Evolutionary conservation across 139 green algal species (phyloP).

Genomic region (Penium margaritaceum): DNA sequence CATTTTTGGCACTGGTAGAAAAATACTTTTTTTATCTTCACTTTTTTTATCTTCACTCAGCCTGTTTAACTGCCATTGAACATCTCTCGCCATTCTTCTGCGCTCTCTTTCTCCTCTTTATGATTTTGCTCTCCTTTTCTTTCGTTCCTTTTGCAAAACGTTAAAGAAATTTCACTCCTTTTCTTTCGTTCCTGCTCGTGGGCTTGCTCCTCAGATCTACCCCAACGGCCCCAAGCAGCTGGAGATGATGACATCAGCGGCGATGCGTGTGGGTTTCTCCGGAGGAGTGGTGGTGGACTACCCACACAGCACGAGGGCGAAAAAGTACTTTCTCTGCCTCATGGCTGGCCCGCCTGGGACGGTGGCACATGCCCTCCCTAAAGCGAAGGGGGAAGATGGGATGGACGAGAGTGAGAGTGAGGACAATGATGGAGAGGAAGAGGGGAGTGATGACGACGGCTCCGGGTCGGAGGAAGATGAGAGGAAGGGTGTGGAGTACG

Average conservation of each 20-base stretch:
- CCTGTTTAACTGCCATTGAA: no score
- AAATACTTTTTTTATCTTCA: no score
- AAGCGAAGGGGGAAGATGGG: conserved; percentile 2
- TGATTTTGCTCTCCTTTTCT: no score
- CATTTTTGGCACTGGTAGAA: no score
- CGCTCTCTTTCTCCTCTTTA: no score
- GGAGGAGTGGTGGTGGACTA: conserved; percentile 94
- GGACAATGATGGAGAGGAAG: not conserved
- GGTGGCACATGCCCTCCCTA: not conserved
- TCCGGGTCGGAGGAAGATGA: conserved; percentile 10
- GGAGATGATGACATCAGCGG: conserved; percentile 81
- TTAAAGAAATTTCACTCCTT: no score
- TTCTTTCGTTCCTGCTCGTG: no score
- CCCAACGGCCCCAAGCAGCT: conserved; percentile 66
- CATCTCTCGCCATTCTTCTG: no score
- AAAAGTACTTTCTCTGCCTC: conserved; percentile 1
- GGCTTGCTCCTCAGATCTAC: conserved; percentile 81
- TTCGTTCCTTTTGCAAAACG: no score
- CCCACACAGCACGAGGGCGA: conserved; percentile 59
- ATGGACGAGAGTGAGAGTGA: conserved; percentile 2
- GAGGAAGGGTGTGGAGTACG: not conserved
- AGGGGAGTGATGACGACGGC: not conserved
- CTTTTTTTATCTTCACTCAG: no score
- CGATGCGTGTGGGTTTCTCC: conserved; percentile 86
- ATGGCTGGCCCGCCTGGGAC: not conserved